These are phyloP conservation scores for Phlyctochytrium bullatum DNA, from an alignment of 192 early-diverging fungal genomes.

Conservation along the genomic window DNA sequence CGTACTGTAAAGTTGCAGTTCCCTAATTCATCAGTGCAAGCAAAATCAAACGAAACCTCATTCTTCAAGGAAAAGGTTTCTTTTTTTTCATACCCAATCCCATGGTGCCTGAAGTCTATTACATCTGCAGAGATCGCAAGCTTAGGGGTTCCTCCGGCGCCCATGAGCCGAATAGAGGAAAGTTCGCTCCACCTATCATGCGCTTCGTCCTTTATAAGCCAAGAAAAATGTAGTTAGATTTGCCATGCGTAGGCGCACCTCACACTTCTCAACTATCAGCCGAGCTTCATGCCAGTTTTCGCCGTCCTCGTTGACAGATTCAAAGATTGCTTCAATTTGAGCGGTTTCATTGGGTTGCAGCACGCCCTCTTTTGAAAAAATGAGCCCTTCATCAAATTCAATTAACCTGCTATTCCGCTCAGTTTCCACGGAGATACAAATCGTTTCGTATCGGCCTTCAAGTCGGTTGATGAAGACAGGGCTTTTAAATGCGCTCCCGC, in stretches of 20 bases:
- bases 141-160: slow-evolving; percentile 49
- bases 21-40: slow-evolving; percentile 23
- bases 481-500: slow-evolving; percentile 11
- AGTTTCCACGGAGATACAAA: slow-evolving; percentile 39
- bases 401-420: slow-evolving; percentile 15
- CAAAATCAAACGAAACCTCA: slow-evolving; percentile 25
- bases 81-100: slow-evolving; percentile 28
- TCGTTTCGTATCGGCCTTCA: slow-evolving; percentile 1
- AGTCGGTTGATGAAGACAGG: background rate
- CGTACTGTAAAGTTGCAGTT: slow-evolving; percentile 39
- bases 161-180: slow-evolving; percentile 42
- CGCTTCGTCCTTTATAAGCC: slow-evolving; percentile 22
- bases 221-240: background rate
- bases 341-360: slow-evolving; percentile 35
- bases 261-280: slow-evolving; percentile 45
- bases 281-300: slow-evolving; percentile 54
- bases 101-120: slow-evolving; percentile 44
- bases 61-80: slow-evolving; percentile 28
- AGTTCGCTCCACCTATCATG: slow-evolving; percentile 38
- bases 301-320: slow-evolving; percentile 44
- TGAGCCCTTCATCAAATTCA: slow-evolving; percentile 6
- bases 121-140: slow-evolving; percentile 31
- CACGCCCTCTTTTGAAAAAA: slow-evolving; percentile 31
- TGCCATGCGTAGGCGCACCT: slow-evolving; percentile 15
- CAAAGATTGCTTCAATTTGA: slow-evolving; percentile 39